Base-by-base conservation (phyloP, 2,329 filamentous ascomycete species). In the Sclerotiophoma versabilis region DNA sequence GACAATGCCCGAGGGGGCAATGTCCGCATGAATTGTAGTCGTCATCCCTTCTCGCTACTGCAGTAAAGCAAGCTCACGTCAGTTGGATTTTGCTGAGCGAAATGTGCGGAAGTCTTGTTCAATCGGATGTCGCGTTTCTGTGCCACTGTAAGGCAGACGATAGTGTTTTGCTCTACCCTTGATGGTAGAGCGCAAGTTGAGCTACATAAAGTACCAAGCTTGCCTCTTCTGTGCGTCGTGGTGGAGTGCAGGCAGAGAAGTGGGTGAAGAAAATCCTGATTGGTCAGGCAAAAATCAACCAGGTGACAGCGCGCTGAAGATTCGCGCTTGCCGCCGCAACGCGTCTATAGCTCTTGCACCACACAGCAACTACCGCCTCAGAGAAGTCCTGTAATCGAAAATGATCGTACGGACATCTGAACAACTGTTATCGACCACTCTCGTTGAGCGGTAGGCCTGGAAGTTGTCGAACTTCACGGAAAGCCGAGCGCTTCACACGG, bases 281-380 rank as follows among this genome's bases (percentile, higher is more conserved):
- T 51, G 55, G 55, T 44, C 12, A 15, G 30, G 22, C 11, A 17
- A 20, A 25, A 43, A 23, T 10, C 38, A 37, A 34, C 14, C 64
- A 65, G 60, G 61, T 67, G 65, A 60, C 59, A 51, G 49, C 65
- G 65, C 57, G 58, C 36, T 51, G n/a, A 22, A 26, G 41, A 11
- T 39, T 55, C 51, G 59, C 48, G 45, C 27, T 34, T 59, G 38
- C 46, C 36, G 22, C 41, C 27, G n/a, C 36, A 29, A 58, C 59
- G 57, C 56, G 57, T 52, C 50, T 33, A 20, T 33, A 33, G n/a
- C 36, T 53, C 38, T 49, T 50, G 43, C 46, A 51, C 37, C 15
- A 11, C 32, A 43, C 41, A 20, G 43, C 20, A 19, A 29, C 42
- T 37, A 30, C 37, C 29, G 25, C 37, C 11, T 25, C 5, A 30